phyloP scores from a whole-genome alignment of 1,284 basidiomycete species.

The Grifola frondosa region DNA sequence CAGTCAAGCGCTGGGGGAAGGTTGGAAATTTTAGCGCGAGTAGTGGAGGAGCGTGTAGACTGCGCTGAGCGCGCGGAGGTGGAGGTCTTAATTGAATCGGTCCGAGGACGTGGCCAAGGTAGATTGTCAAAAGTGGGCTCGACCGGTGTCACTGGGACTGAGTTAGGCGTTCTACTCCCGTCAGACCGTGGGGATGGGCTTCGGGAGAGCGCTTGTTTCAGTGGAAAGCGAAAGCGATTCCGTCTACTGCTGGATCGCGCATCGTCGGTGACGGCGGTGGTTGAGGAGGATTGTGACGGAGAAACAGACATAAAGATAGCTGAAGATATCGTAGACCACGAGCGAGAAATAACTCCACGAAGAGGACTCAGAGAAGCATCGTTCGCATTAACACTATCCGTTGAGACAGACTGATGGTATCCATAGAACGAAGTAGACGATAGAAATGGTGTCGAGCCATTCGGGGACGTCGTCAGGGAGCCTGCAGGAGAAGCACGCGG shows the following conservation, averaged over 20 bases:
- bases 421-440: slow-evolving; percentile 6
- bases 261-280: slow-evolving; percentile 11
- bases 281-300: slow-evolving; percentile 16
- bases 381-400: not conserved
- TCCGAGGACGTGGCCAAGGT: slow-evolving; percentile 2
- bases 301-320: slow-evolving; percentile 18
- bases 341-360: slow-evolving; percentile 9
- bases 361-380: not conserved
- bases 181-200: not conserved
- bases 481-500: slow-evolving; percentile 9
- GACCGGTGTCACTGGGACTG: slow-evolving; percentile 8
- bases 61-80: slow-evolving; percentile 4
- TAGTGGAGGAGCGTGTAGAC: slow-evolving; percentile 10
- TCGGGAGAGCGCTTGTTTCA: not conserved
- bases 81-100: not conserved
- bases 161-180: slow-evolving; percentile 2
- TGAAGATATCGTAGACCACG: slow-evolving; percentile 19
- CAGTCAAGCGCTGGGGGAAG: slow-evolving; percentile 46
- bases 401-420: slow-evolving; percentile 2
- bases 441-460: not conserved
- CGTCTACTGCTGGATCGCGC: slow-evolving; percentile 6
- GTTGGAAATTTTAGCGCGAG: slow-evolving; percentile 10
- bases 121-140: slow-evolving; percentile 2
- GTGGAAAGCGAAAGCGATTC: slow-evolving; percentile 13
- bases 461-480: slow-evolving; percentile 14